These are phyloP conservation scores for Psilocybe cyanescens DNA, from an alignment of 768 basidiomycete genomes.

Conservation along the genomic window DNA sequence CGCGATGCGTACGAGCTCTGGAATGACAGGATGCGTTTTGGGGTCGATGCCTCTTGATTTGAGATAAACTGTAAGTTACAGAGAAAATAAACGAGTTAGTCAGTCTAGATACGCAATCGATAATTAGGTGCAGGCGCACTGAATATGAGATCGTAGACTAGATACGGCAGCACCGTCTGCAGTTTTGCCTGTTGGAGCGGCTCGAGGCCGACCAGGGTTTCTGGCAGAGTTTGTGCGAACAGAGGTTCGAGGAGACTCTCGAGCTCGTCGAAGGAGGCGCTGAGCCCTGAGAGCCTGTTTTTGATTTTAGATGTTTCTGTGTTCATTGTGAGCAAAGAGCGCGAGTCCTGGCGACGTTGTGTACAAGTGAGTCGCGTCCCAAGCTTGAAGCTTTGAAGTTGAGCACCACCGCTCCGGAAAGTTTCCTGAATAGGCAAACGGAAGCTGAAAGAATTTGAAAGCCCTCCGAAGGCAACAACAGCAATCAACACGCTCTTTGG, in stretches of 20 bases:
- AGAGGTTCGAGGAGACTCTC: constrained; percentile 70
- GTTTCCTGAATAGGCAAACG: constrained; percentile 17
- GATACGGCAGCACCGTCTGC: constrained; percentile 79
- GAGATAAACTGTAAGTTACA: constrained; percentile 64
- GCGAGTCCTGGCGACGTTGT: too few relatives aligned
- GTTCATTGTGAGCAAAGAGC: constrained; percentile 36
- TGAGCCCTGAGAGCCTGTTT: constrained; percentile 51
- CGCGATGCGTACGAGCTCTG: constrained; percentile 59
- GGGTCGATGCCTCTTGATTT: constrained; percentile 83
- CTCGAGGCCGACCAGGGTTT: constrained; percentile 65
- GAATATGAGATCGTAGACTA: constrained; percentile 85
- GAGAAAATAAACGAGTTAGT: constrained; percentile 1
- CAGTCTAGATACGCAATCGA: too few relatives aligned
- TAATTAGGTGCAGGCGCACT: constrained; percentile 45
- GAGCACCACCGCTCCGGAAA: background rate
- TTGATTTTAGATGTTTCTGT: constrained; percentile 50
- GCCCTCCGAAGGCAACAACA: constrained; percentile 30
- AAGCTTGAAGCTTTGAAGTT: background rate
- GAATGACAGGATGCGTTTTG: constrained; percentile 72
- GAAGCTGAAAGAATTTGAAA: constrained; percentile 16
- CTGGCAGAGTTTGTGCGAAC: constrained; percentile 67
- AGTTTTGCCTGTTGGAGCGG: constrained; percentile 83
- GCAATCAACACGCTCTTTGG: constrained; percentile 35
- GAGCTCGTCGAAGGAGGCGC: constrained; percentile 67
- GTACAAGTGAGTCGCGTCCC: background rate